Conservation (phyloP, 1,139 yeast genomes). For the Lodderomyces metapsilosis region DNA sequence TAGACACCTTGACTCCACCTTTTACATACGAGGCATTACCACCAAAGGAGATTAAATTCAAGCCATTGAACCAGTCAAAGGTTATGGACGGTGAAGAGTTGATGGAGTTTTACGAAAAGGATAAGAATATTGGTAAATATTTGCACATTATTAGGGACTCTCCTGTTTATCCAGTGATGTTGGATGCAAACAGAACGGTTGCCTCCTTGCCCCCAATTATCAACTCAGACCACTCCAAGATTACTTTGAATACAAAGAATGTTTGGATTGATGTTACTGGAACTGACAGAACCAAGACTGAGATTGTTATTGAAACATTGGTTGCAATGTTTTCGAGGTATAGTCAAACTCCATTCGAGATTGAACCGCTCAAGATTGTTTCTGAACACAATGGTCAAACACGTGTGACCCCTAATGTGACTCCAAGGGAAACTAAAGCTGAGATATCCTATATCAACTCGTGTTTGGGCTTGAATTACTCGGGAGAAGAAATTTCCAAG, state of each 20-base stretch:
- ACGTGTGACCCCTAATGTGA: slow-evolving; percentile 72
- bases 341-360: slow-evolving; percentile 70
- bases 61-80: slow-evolving; percentile 82
- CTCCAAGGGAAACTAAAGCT: slow-evolving; percentile 67
- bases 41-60: slow-evolving; percentile 75
- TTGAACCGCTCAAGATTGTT: slow-evolving; percentile 85
- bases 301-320: slow-evolving; percentile 83
- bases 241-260: slow-evolving; percentile 78
- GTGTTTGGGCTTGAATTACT: slow-evolving; percentile 75
- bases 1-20: slow-evolving; percentile 78
- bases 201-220: slow-evolving; percentile 97
- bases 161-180: slow-evolving; percentile 88
- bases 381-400: slow-evolving; percentile 81
- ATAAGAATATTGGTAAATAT: slow-evolving; percentile 85
- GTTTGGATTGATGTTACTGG: slow-evolving; percentile 95
- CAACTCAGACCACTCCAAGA: slow-evolving; percentile 89
- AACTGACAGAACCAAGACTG: slow-evolving; percentile 90
- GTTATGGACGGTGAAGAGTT: slow-evolving; percentile 74
- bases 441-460: slow-evolving; percentile 88
- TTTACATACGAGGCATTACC: slow-evolving; percentile 84
- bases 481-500: slow-evolving; percentile 64
- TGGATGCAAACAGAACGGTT: slow-evolving; percentile 74
- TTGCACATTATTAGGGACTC: slow-evolving; percentile 85
- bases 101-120: slow-evolving; percentile 88
- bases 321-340: slow-evolving; percentile 96